Evolutionary conservation across 139 green algal species (phyloP).

Genomic region (Microglena sp.): DNA sequence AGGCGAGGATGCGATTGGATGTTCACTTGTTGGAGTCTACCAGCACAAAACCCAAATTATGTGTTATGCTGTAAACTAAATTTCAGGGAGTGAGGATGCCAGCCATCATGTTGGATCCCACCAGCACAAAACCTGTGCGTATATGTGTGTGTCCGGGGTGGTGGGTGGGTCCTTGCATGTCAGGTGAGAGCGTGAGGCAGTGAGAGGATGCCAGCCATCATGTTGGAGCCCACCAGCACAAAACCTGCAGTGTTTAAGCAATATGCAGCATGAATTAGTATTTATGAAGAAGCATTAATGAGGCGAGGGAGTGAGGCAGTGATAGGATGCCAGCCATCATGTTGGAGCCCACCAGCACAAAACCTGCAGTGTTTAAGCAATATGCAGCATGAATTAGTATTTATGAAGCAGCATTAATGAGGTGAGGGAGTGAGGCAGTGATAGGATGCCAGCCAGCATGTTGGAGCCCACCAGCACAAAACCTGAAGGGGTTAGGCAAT

Average conservation of each 20-base stretch:
- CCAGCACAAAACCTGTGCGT: slow-evolving; percentile 52
- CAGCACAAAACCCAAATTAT: too few species aligned
- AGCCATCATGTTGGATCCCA: slow-evolving; percentile 54
- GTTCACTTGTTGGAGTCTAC: too few species aligned
- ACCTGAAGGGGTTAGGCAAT: too few species aligned
- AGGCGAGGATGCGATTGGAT: too few species aligned
- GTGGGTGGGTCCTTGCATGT: not conserved
- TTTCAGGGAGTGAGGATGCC: slow-evolving; percentile 52
- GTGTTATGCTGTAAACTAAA: too few species aligned
- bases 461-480: slow-evolving; percentile 62
- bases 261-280: too few species aligned
- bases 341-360: slow-evolving; percentile 61
- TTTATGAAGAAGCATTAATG: too few species aligned
- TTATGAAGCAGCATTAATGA: too few species aligned
- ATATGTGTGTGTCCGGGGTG: not conserved
- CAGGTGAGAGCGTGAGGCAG: slow-evolving; percentile 19
- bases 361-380: too few species aligned
- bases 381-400: too few species aligned
- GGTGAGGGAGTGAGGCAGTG: slow-evolving; percentile 23
- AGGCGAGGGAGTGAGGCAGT: slow-evolving; percentile 18
- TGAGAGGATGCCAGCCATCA: slow-evolving; percentile 52
- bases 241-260: too few species aligned
- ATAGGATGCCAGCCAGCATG: slow-evolving; percentile 51
- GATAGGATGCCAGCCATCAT: slow-evolving; percentile 53
- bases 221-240: slow-evolving; percentile 57